Conservation (phyloP, 2,329 filamentous ascomycete genomes). For the Colletotrichum trifolii region DNA sequence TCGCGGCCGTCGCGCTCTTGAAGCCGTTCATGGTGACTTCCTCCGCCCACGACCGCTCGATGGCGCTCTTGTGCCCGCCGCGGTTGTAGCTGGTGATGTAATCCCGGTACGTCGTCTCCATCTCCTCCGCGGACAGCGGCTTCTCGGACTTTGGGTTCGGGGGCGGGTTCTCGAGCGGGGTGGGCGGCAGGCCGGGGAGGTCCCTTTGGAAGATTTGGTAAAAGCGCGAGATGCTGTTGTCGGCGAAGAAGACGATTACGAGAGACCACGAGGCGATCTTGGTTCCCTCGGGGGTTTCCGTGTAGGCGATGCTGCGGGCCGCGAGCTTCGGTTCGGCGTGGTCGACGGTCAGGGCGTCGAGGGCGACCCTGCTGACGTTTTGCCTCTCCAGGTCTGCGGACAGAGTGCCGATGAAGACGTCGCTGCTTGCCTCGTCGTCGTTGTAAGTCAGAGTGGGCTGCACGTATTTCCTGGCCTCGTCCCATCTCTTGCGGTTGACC, state of each 20-base stretch:
- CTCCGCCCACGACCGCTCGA: slow-evolving; percentile 5
- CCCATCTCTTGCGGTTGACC: slow-evolving; percentile 19
- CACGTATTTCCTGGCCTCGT: slow-evolving; percentile 1
- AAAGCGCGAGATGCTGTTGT: slow-evolving; percentile 15
- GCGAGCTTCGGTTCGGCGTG: slow-evolving; percentile 1
- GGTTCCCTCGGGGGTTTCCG: not conserved
- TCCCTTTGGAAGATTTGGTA: slow-evolving; percentile 5
- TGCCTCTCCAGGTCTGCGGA: slow-evolving; percentile 2
- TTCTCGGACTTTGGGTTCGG: not conserved
- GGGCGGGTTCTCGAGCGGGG: not conserved
- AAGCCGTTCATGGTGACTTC: slow-evolving; percentile 1
- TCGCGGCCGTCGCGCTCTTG: not conserved
- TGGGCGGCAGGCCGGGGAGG: not conserved
- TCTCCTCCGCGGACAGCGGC: not conserved
- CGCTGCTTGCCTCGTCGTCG: not conserved
- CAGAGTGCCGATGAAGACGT: slow-evolving; percentile 8
- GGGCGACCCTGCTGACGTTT: slow-evolving; percentile 4
- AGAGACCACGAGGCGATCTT: slow-evolving; percentile 7
- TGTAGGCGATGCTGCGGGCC: slow-evolving; percentile 7
- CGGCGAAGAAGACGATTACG: slow-evolving; percentile 18
- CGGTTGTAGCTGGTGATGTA: slow-evolving; percentile 27
- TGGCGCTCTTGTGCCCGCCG: not conserved
- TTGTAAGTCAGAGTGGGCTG: slow-evolving; percentile 7
- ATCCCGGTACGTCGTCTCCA: not conserved
- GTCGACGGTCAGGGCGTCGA: slow-evolving; percentile 7